phyloP scores from a whole-genome alignment of 2,329 filamentous ascomycete species.

The Scortechinia acanthostroma region DNA sequence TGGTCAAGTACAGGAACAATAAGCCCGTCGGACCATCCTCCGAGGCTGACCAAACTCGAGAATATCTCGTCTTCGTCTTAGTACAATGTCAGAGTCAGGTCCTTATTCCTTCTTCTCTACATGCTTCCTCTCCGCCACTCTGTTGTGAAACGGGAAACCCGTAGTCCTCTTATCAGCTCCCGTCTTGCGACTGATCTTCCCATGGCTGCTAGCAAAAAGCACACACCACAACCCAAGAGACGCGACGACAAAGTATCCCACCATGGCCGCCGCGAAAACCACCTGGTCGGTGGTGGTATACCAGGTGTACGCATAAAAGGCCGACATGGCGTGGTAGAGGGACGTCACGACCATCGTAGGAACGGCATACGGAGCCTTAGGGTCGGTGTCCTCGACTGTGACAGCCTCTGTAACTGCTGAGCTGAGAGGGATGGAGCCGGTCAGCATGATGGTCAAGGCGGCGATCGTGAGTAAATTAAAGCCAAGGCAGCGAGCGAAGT shows the following conservation, averaged over 20 bases:
- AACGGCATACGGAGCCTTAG: conserved; percentile 40
- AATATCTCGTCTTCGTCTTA: no score
- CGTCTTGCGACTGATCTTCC: conserved; percentile 39
- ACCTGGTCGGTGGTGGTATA: conserved; percentile 36
- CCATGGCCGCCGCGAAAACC: conserved; percentile 38
- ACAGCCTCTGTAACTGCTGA: conserved; percentile 4
- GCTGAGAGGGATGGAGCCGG: conserved; percentile 46
- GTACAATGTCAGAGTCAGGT: no score
- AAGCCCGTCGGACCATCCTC: no score
- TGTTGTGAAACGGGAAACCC: conserved; percentile 55
- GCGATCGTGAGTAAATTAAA: conserved; percentile 44
- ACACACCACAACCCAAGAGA: conserved; percentile 46
- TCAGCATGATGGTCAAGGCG: conserved; percentile 43
- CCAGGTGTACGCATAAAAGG: conserved; percentile 48
- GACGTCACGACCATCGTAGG: conserved; percentile 47
- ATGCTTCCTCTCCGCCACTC: conserved; percentile 42
- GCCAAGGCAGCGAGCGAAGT: conserved; percentile 50
- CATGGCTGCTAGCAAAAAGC: conserved; percentile 32
- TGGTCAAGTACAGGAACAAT: no score
- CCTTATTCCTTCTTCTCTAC: conserved; percentile 10
- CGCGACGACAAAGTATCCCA: conserved; percentile 35
- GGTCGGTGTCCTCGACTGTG: conserved; percentile 25
- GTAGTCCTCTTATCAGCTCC: conserved; percentile 55
- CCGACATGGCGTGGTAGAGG: conserved; percentile 40
- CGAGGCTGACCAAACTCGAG: no score